Conservation (phyloP, 352 stramenopile species). For the Pythium chondricola region DNA sequence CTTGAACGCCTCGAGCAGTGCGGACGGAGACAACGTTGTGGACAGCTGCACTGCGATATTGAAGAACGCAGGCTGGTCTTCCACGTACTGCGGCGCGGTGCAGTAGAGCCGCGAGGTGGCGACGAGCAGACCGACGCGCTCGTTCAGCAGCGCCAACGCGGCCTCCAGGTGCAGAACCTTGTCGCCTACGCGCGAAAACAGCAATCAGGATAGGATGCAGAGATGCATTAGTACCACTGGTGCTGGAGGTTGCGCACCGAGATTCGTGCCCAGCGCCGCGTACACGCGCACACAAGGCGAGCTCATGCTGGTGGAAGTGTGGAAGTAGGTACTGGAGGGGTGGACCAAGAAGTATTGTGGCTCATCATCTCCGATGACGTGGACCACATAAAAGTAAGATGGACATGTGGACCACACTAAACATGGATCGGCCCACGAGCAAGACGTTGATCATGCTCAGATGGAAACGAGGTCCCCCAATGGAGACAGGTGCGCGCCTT, state of each 20-base stretch:
- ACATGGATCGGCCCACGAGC: too few relatives aligned
- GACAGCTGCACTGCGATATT: slow-evolving; percentile 90
- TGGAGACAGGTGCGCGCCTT: slow-evolving; percentile 1
- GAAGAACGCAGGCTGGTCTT: slow-evolving; percentile 92
- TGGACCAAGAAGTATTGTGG: too few relatives aligned
- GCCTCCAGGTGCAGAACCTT: slow-evolving; percentile 62
- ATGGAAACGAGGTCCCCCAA: background rate
- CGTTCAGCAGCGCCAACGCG: slow-evolving; percentile 43
- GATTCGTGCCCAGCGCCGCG: slow-evolving; percentile 68
- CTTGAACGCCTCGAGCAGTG: slow-evolving; percentile 87
- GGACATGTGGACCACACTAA: too few relatives aligned
- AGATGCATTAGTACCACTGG: too few relatives aligned
- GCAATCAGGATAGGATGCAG: background rate
- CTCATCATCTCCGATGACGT: too few relatives aligned
- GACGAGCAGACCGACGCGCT: slow-evolving; percentile 39
- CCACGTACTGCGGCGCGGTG: slow-evolving; percentile 93
- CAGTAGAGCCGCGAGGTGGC: slow-evolving; percentile 90
- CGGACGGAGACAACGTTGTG: slow-evolving; percentile 65
- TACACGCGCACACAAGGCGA: slow-evolving; percentile 46
- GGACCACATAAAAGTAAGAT: too few relatives aligned
- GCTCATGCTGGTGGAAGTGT: too few relatives aligned
- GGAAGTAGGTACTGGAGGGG: too few relatives aligned
- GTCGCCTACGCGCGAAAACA: slow-evolving; percentile 32
- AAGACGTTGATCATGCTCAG: too few relatives aligned
- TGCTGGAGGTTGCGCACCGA: too few relatives aligned